Conservation (phyloP, 73 alveolate genomes). For the Paramecium sexaurelia region DNA sequence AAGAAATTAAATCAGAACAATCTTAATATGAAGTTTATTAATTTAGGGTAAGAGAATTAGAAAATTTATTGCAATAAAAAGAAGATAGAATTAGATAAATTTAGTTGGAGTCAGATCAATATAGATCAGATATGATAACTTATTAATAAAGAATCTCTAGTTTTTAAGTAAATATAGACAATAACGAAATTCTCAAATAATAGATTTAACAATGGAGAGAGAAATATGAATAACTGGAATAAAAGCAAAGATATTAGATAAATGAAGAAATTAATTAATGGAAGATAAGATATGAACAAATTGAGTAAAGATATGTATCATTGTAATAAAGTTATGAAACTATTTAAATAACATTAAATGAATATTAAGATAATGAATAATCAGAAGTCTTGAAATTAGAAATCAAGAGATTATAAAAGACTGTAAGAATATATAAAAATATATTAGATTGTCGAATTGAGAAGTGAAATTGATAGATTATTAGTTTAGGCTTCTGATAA, state of each 20-base stretch:
- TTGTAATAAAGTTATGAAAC: constrained; percentile 46
- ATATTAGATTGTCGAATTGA: constrained; percentile 4
- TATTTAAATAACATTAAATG: constrained; percentile 1
- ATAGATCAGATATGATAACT: background rate
- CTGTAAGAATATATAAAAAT: background rate
- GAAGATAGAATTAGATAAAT: constrained; percentile 26
- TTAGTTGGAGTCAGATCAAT: background rate
- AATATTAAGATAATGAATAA: background rate
- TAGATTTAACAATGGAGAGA: background rate
- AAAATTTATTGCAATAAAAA: background rate
- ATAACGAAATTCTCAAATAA: background rate
- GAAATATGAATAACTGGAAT: constrained; percentile 16
- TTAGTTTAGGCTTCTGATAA: constrained; percentile 11
- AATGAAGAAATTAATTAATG: constrained; percentile 8
- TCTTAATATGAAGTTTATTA: background rate
- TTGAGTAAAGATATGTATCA: background rate
- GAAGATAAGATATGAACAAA: background rate
- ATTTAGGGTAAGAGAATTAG: background rate
- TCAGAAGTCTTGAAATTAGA: constrained; percentile 19
- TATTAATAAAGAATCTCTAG: background rate
- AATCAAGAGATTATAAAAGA: constrained; percentile 42
- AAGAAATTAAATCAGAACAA: background rate
- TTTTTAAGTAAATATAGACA: background rate
- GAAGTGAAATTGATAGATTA: constrained; percentile 50
- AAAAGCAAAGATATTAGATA: background rate